Percentiles rank a stretch among this genome's conserved stretches.
These are phyloP conservation scores for Termitomyces sp. DNA, from an alignment of 768 basidiomycete species.

Conservation along the genomic window DNA sequence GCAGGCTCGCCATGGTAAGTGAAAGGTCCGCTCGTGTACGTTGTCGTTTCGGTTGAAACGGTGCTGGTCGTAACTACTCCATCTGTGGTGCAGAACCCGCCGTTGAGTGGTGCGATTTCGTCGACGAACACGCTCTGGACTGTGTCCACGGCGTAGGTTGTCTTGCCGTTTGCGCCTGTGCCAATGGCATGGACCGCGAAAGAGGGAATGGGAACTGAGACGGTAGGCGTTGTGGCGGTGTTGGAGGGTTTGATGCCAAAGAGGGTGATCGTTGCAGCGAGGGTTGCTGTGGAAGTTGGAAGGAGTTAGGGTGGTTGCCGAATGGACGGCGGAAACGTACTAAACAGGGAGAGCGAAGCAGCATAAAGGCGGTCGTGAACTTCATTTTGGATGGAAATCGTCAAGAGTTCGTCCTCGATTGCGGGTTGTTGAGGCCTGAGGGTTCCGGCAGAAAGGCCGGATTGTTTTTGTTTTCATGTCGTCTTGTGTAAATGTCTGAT, in stretches of 20 bases:
- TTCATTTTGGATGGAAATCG: neutral
- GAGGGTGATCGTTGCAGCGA: neutral
- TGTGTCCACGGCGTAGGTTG: neutral
- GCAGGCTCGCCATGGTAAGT: neutral
- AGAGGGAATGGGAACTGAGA: neutral
- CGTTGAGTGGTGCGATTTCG: neutral
- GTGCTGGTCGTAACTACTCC: neutral
- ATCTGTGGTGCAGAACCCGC: constrained; percentile 1
- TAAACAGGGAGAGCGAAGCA: neutral
- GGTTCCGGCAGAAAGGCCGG: neutral
- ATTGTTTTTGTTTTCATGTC: neutral
- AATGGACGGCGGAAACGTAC: neutral
- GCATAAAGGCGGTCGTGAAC: neutral
- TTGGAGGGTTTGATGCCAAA: neutral
- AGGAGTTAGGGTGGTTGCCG: neutral
- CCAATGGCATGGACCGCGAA: neutral
- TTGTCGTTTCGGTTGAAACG: neutral
- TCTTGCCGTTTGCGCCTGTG: neutral
- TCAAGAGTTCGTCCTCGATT: neutral
- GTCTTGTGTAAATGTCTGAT: neutral
- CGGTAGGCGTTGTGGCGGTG: neutral
- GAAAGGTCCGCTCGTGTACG: neutral
- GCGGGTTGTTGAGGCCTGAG: neutral
- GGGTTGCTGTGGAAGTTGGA: neutral
- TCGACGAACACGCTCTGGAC: neutral